Conservation (phyloP, 73 alveolate species). For the Stentor roeselii region DNA sequence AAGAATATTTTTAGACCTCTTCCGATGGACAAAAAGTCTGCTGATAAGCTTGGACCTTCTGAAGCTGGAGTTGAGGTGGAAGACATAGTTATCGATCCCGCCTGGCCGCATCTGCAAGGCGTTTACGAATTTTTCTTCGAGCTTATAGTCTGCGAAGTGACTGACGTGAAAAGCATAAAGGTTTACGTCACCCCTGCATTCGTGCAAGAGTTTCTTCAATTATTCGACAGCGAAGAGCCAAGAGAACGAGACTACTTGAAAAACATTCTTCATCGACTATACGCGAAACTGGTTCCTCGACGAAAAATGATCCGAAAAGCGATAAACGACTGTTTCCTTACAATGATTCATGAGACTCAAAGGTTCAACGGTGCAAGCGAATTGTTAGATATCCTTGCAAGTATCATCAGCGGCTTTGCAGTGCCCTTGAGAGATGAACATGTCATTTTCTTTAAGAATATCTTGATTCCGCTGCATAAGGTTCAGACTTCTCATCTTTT, state of each 20-base stretch:
- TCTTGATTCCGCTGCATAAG: slow-evolving; percentile 84
- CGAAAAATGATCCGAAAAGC: slow-evolving; percentile 83
- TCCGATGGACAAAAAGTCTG: slow-evolving; percentile 67
- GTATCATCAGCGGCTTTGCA: slow-evolving; percentile 88
- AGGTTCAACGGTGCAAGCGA: slow-evolving; percentile 92
- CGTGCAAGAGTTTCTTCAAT: slow-evolving; percentile 61
- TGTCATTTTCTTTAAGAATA: slow-evolving; percentile 81
- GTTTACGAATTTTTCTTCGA: slow-evolving; percentile 67
- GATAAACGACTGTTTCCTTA: slow-evolving; percentile 82
- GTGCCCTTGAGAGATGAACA: slow-evolving; percentile 92
- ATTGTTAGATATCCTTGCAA: slow-evolving; percentile 80
- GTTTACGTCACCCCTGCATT: slow-evolving; percentile 67
- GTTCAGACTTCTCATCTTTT: slow-evolving; percentile 84
- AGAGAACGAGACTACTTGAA: slow-evolving; percentile 78
- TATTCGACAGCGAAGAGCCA: slow-evolving; percentile 75
- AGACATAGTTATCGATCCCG: slow-evolving; percentile 54
- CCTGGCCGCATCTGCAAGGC: slow-evolving; percentile 74
- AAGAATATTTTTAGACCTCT: slow-evolving; percentile 88
- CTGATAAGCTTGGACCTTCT: slow-evolving; percentile 27
- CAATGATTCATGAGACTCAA: slow-evolving; percentile 81
- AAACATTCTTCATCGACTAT: slow-evolving; percentile 78
- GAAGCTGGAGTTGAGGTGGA: slow-evolving; percentile 57
- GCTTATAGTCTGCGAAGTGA: slow-evolving; percentile 63
- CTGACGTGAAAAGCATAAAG: slow-evolving; percentile 59
- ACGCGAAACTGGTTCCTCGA: slow-evolving; percentile 85